Evolutionary conservation across 352 stramenopile genomes (phyloP).

Genomic region (Phytophthora sojae): DNA sequence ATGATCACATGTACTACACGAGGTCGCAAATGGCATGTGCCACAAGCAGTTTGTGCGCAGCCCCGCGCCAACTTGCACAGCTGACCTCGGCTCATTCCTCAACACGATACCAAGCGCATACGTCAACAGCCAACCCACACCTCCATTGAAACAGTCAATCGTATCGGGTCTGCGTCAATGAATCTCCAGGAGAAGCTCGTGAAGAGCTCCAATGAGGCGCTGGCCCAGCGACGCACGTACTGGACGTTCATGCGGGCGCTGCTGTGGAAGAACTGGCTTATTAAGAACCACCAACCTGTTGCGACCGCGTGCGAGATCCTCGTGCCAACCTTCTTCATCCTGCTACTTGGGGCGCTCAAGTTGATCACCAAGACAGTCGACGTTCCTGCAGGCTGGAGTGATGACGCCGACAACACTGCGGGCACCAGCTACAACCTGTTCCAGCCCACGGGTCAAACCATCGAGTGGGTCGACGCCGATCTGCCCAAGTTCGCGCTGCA

Average conservation of each 20-base stretch:
- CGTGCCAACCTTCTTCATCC: conserved; percentile 64
- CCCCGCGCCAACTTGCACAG: background rate
- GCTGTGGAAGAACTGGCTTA: conserved; percentile 72
- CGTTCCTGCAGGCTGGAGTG: conserved; percentile 60
- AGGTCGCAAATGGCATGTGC: too few species aligned
- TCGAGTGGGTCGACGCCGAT: conserved; percentile 40
- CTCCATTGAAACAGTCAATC: background rate
- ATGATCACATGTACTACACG: background rate
- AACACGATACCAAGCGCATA: too few species aligned
- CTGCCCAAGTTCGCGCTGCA: conserved; percentile 56
- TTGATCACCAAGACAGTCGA: conserved; percentile 44
- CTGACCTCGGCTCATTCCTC: too few species aligned
- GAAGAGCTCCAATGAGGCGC: background rate
- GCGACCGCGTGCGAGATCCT: conserved; percentile 56
- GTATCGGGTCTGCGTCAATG: background rate
- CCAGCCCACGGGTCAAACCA: conserved; percentile 34
- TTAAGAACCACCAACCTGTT: conserved; percentile 63
- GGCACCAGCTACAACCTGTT: conserved; percentile 64
- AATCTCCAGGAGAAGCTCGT: conserved; percentile 18
- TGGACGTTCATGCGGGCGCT: conserved; percentile 45
- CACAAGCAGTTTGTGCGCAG: background rate
- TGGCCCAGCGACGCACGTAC: conserved; percentile 12
- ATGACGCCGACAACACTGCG: conserved; percentile 24
- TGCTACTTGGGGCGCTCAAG: conserved; percentile 62
- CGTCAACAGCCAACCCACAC: background rate